phyloP scores from a whole-genome alignment of 2,329 filamentous ascomycete species.

The Pseudogymnoascus sp. region DNA sequence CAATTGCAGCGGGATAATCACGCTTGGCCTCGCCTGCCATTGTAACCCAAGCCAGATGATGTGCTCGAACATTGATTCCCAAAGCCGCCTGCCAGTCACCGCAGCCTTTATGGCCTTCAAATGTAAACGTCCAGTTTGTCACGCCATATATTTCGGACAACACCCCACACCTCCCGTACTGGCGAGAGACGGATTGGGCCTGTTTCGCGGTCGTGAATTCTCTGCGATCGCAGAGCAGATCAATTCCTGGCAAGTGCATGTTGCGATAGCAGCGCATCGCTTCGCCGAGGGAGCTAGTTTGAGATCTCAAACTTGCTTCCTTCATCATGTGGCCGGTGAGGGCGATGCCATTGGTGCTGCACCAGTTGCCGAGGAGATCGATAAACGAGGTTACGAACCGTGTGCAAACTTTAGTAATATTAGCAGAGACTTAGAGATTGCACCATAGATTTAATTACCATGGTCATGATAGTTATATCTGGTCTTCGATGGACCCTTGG shows the following conservation, averaged over 20 bases:
- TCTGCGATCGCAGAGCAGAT: conserved; percentile 27
- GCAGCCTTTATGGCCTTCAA: conserved; percentile 30
- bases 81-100: conserved; percentile 32
- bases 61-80: conserved; percentile 30
- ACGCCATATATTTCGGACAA: conserved; percentile 30
- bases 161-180: conserved; percentile 25
- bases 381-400: conserved; percentile 29
- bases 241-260: conserved; percentile 29
- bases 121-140: conserved; percentile 30
- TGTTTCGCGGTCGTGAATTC: conserved; percentile 32
- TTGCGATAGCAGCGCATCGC: conserved; percentile 30
- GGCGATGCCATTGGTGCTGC: conserved; percentile 23
- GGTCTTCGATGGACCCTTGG: conserved; percentile 21
- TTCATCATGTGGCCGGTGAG: conserved; percentile 31
- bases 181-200: conserved; percentile 27
- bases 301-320: conserved; percentile 28
- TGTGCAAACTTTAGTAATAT: conserved; percentile 20
- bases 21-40: conserved; percentile 31
- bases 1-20: conserved; percentile 29
- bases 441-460: not conserved
- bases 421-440: not conserved
- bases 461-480: conserved; percentile 30
- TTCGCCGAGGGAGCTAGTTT: conserved; percentile 29
- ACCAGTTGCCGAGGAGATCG: conserved; percentile 28
- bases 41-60: conserved; percentile 29